These are phyloP conservation scores for Articulospora tetracladia DNA, from an alignment of 495 filamentous ascomycete species.

Conservation along the genomic window DNA sequence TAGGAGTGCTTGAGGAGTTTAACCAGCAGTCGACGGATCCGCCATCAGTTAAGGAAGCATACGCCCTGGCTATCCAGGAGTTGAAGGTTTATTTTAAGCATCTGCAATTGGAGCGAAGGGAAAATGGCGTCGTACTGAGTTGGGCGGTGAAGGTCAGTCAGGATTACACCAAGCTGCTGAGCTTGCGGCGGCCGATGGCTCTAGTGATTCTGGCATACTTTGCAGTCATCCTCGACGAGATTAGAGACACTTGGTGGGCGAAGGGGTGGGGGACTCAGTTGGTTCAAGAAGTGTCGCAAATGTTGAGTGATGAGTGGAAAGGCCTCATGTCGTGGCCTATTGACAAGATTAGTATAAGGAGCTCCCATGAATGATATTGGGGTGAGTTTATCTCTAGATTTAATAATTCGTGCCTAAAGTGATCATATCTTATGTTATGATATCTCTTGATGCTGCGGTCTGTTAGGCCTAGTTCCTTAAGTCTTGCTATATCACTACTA, in stretches of 20 bases:
- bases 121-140: constrained; percentile 19
- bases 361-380: background rate
- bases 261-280: constrained; percentile 5
- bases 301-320: constrained; percentile 1
- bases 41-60: background rate
- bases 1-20: background rate
- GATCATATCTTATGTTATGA: too few relatives aligned
- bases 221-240: constrained; percentile 31
- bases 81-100: background rate
- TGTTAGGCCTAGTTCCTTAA: too few relatives aligned
- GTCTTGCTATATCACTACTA: too few relatives aligned
- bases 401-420: too few relatives aligned
- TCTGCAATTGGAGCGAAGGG: background rate
- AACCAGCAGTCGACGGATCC: background rate
- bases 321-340: constrained; percentile 3
- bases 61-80: constrained; percentile 1
- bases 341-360: background rate
- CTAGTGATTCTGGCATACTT: constrained; percentile 42
- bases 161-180: constrained; percentile 29
- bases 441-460: too few relatives aligned
- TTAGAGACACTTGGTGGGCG: constrained; percentile 30
- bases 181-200: constrained; percentile 30
- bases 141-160: constrained; percentile 30
- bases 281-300: background rate
- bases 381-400: background rate